These are phyloP conservation scores for Calonectria naviculata DNA, from an alignment of 2,329 filamentous ascomycete species.

Conservation along the genomic window DNA sequence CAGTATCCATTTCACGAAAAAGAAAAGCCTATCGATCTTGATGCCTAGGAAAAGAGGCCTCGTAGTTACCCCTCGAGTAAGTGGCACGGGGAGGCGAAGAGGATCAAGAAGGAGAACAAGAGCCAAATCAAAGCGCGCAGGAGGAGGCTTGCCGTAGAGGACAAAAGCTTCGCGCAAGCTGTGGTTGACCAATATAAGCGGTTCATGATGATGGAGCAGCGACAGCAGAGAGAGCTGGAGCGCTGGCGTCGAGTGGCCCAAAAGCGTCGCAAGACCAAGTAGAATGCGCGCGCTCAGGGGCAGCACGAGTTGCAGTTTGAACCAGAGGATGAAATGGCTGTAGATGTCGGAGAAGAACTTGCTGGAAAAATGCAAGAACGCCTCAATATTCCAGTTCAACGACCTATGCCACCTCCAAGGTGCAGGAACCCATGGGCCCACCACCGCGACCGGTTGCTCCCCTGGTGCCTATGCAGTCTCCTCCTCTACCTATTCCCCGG, in stretches of 20 bases:
- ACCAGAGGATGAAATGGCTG: background rate
- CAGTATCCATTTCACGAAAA: slow-evolving; percentile 16
- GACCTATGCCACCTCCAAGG: background rate
- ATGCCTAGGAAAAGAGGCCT: background rate
- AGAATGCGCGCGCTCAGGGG: background rate
- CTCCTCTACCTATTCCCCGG: background rate
- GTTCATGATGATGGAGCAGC: background rate
- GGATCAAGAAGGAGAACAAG: background rate
- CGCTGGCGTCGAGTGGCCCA: background rate
- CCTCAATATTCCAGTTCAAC: background rate
- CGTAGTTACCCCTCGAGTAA: background rate
- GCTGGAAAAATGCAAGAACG: background rate
- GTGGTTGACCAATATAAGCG: background rate
- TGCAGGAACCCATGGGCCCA: background rate
- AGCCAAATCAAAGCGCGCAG: background rate
- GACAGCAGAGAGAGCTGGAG: background rate
- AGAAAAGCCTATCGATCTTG: slow-evolving; percentile 23
- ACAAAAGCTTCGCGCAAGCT: background rate
- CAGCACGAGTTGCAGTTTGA: background rate
- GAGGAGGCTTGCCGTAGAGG: background rate
- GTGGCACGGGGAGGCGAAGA: background rate
- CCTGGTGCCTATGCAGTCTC: background rate
- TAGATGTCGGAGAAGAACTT: background rate
- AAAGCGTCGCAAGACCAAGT: slow-evolving; percentile 9
- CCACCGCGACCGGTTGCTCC: background rate